Evolutionary conservation across 2,329 filamentous ascomycete genomes (phyloP).

Genomic region (Pseudocercospora cruenta): DNA sequence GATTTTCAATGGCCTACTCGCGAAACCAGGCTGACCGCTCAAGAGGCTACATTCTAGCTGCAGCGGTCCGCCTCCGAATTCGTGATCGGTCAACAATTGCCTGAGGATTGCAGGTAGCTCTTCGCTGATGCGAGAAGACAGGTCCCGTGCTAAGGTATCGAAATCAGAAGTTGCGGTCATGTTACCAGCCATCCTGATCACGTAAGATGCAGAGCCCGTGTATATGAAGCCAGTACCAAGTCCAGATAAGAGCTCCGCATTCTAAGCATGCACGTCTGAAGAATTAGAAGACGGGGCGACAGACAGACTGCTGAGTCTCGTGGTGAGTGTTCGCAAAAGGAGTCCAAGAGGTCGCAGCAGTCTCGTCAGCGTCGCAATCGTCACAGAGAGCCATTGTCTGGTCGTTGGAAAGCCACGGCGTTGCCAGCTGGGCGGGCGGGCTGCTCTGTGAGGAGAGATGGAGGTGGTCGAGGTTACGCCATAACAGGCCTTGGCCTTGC

Average conservation of each 20-base stretch:
- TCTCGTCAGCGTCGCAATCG: too few relatives aligned
- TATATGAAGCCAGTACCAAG: neutral
- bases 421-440: neutral
- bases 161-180: slow-evolving; percentile 17
- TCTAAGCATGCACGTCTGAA: neutral
- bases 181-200: slow-evolving; percentile 6
- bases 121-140: slow-evolving; percentile 24
- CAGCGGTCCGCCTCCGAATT: slow-evolving; percentile 20
- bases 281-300: too few relatives aligned
- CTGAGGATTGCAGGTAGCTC: slow-evolving; percentile 23
- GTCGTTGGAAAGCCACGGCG: too few relatives aligned
- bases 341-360: too few relatives aligned
- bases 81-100: slow-evolving; percentile 21
- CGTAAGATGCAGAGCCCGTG: neutral
- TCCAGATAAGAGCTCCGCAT: neutral
- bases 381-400: too few relatives aligned
- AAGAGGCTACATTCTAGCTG: slow-evolving; percentile 28
- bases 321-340: too few relatives aligned
- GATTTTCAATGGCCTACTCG: slow-evolving; percentile 17
- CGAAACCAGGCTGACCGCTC: slow-evolving; percentile 12
- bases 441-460: neutral
- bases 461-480: neutral
- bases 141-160: slow-evolving; percentile 24
- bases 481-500: neutral
- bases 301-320: too few relatives aligned